These are phyloP conservation scores for Isabelozyma rhagii DNA, from an alignment of 805 yeast genomes.

Conservation along the genomic window DNA sequence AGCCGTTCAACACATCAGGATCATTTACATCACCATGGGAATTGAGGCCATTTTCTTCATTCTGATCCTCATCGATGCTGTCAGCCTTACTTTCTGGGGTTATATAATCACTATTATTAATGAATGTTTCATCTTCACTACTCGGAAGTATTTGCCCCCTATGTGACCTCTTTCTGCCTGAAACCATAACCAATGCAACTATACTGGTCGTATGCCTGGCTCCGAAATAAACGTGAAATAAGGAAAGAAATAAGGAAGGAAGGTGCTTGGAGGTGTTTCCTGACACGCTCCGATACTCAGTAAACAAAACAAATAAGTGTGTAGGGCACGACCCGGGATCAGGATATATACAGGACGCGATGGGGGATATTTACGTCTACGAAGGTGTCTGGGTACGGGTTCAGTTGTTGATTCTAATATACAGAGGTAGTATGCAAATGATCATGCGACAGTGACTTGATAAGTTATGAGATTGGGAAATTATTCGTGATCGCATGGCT, in stretches of 20 bases:
- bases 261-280: background rate
- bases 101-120: conserved; percentile 38
- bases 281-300: background rate
- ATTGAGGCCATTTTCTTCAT: too few species aligned
- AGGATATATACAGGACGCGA: background rate
- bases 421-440: too few species aligned
- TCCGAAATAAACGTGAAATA: too few species aligned
- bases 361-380: background rate
- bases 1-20: too few species aligned
- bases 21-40: too few species aligned
- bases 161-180: background rate
- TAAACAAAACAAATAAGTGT: background rate
- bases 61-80: background rate
- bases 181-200: background rate
- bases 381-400: too few species aligned
- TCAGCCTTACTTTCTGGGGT: conserved; percentile 1
- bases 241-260: too few species aligned
- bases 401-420: too few species aligned
- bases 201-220: too few species aligned
- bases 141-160: background rate
- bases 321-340: background rate
- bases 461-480: too few species aligned
- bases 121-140: conserved; percentile 26
- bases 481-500: too few species aligned
- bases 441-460: too few species aligned